These are phyloP conservation scores for Ceratobasidium sp. DNA, from an alignment of 1,284 basidiomycete genomes.

Conservation along the genomic window DNA sequence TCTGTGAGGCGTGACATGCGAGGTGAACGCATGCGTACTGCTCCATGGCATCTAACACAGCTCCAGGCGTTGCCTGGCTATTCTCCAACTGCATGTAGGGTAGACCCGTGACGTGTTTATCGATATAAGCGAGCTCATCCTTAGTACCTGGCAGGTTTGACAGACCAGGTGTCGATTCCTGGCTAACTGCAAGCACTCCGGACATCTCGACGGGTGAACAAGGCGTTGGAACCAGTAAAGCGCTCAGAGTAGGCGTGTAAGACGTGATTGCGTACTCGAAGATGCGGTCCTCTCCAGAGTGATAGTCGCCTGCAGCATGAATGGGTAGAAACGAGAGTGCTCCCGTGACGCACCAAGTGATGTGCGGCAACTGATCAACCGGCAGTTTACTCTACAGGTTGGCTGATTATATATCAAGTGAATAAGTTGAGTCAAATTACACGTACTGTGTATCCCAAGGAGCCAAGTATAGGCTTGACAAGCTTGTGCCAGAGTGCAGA, in stretches of 20 bases:
- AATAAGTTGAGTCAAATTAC: not conserved
- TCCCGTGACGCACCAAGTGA: slow-evolving; percentile 17
- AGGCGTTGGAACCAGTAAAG: not conserved
- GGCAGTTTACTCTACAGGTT: too few relatives aligned
- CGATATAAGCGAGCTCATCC: slow-evolving; percentile 1
- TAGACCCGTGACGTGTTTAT: too few relatives aligned
- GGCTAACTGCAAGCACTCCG: not conserved
- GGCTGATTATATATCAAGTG: not conserved
- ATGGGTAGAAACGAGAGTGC: not conserved
- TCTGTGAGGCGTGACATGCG: too few relatives aligned
- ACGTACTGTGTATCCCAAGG: not conserved
- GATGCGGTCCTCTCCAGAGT: not conserved
- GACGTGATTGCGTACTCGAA: not conserved
- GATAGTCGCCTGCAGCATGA: not conserved
- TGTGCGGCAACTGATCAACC: not conserved
- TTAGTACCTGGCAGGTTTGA: not conserved
- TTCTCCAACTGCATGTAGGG: too few relatives aligned
- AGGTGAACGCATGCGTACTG: too few relatives aligned
- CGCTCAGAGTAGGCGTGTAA: not conserved
- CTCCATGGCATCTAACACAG: too few relatives aligned
- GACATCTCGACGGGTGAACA: not conserved
- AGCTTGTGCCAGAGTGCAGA: not conserved
- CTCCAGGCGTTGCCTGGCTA: too few relatives aligned
- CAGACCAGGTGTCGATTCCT: not conserved
- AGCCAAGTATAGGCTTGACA: not conserved